A percentile compares a stretch with the other conserved stretches of the same genome.
Conservation (phyloP, 2,329 filamentous ascomycete genomes). For the Fusarium chlamydosporum region DNA sequence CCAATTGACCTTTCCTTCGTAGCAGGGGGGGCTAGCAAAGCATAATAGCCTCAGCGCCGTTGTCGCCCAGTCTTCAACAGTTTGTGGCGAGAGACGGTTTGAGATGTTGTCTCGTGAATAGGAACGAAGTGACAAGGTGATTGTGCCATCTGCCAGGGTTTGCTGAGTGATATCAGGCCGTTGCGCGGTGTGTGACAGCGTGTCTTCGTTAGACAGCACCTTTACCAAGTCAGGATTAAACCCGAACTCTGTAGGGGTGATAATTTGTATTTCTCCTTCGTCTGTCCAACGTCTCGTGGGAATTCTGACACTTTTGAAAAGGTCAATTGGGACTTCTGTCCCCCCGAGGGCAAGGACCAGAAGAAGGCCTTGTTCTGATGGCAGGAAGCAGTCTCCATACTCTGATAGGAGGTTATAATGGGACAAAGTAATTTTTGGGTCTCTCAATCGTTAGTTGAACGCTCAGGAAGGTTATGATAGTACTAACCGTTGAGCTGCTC, state of each 20-base stretch:
- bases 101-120: conserved; percentile 6
- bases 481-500: conserved; percentile 37
- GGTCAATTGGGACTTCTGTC: conserved; percentile 40
- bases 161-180: conserved; percentile 34
- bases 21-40: conserved; percentile 53
- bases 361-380: conserved; percentile 47
- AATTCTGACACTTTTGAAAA: conserved; percentile 43
- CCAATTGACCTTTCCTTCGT: conserved; percentile 54
- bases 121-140: conserved; percentile 40
- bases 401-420: conserved; percentile 48
- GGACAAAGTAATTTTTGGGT: conserved; percentile 30
- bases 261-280: conserved; percentile 49
- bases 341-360: conserved; percentile 48
- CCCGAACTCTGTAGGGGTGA: conserved; percentile 45
- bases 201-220: conserved; percentile 38
- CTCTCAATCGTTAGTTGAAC: background rate
- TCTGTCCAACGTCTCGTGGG: conserved; percentile 49
- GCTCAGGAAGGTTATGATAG: accelerated
- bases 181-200: conserved; percentile 10
- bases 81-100: conserved; percentile 28
- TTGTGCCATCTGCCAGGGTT: conserved; percentile 37
- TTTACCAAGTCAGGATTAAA: conserved; percentile 41
- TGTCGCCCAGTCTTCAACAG: conserved; percentile 37
- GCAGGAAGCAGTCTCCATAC: conserved; percentile 48
- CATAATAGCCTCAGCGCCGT: conserved; percentile 48